phyloP scores from a whole-genome alignment of 768 basidiomycete genomes.

The Mycena latifolia region DNA sequence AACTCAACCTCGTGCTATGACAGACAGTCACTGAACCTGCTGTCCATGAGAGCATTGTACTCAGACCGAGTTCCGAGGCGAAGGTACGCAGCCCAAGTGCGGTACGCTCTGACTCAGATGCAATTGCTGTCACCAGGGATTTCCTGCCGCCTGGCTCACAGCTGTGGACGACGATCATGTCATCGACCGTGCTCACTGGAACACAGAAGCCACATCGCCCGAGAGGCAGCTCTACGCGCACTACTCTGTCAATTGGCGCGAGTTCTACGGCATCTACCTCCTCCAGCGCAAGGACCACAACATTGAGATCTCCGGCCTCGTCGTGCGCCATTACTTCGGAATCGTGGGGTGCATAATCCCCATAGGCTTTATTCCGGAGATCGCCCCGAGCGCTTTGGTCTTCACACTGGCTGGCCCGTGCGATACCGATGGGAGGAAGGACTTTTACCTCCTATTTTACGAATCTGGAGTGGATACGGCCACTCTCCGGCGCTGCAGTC shows the following conservation, averaged over 20 bases:
- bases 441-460: neutral
- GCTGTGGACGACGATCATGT: neutral
- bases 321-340: slow-evolving; percentile 1
- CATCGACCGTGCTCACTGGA: neutral
- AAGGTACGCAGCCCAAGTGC: no score
- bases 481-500: neutral
- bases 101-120: no score
- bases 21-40: no score
- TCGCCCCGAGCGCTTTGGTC: neutral
- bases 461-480: neutral
- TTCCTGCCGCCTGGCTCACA: neutral
- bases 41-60: no score
- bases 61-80: no score
- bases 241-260: no score
- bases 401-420: slow-evolving; percentile 2
- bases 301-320: neutral
- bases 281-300: neutral
- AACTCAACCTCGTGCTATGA: no score
- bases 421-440: slow-evolving; percentile 2
- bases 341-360: neutral
- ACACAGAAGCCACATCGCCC: neutral
- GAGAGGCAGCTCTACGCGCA: neutral
- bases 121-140: neutral
- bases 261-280: neutral
- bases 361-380: neutral